Evolutionary conservation across 257 asterid species (phyloP), one percentile per base, ranked within the genome.

Genomic region (Petunia axillaris): DNA sequence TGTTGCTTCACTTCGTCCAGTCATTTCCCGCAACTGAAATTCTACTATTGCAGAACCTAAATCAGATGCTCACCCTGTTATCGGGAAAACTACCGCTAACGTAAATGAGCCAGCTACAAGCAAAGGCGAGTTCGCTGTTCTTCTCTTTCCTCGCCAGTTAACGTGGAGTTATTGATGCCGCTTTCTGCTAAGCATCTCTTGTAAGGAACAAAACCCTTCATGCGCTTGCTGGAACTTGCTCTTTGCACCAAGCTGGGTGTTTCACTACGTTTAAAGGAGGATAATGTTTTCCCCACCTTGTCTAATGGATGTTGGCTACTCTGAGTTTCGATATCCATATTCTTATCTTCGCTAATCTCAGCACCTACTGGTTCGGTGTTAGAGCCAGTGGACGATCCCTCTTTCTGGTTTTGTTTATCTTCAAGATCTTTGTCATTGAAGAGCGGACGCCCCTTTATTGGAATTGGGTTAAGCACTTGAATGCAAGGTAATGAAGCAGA

Each of bases 201-300:
- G 77, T 93, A 94, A 0, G 98, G 98, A 66, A 91, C 86, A 71
- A 94, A 94, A 4, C 98, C 98, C 83, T 83, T 88, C 58, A 85
- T 78, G 37, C 85, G 79, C 73, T 83, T 85, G 50, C 76, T 35
- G 16, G 91, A 70, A 64, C 81, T 84, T 3, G 86, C 84, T 25
- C 90, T 84, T 35, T 10, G 75, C 79, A 65, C 77, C 43, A 66
- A 71, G 43, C 74, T 76, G 5, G 79, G 68, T 65, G 83, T 85
- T 84, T 84, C 83, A 1, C 87, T 85, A 36, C 85, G 65, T 79
- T 83, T 88, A 65, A 52, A 77, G 13, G 88, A 79, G 38, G 83
- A 76, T 16, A 62, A 75, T 5, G 82, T 39, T 2, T 43, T 78
- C 63, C 76, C 86, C 8, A 54, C 82, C 64, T 65, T 70, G 52